Base-by-base conservation (phyloP, 1,284 basidiomycete species). In the Cryptococcus sp. region DNA sequence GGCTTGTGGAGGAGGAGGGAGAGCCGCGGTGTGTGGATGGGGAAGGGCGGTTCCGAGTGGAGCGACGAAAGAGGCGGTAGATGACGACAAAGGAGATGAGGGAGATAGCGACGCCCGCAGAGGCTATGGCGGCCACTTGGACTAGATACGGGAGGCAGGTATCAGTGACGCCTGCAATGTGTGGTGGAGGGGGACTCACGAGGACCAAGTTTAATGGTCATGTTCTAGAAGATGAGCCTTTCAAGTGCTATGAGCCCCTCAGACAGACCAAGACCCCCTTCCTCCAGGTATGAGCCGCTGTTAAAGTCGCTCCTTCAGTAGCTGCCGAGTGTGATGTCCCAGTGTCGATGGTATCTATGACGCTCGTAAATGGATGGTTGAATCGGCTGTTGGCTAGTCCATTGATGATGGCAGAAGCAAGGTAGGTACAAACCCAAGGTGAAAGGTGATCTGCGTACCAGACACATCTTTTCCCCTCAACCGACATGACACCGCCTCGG, bases 71-170 rank as follows among this genome's bases (percentile, higher is more conserved):
- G 28, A 50, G 37, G 24, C 39, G 52, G 18, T 39, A 36, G 36
- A 59, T 23, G 40, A 54, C 7, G 21, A 59, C 56, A 28, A 59
- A 33, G 44, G 64, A 5, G 38, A 68, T 46, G 23, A 68, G 53
- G 15, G 65, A n/a, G 46, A 69, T 42, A 18, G 69, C 69, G 20
- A 64, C 21, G 3, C 37, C 44, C n/a, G 55, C 66, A 1, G 58
- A 56, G 15, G 46, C 62, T 23, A 71, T 66, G 16, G 69, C 69
- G 28, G 62, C 67, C 18, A 71, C 63, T 16, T 52, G 54, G 48
- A 71, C 69, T 71, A 53, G 13, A 28, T 6, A 16, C 11, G 28
- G 7, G 8, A 3, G 35, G 36, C 2, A 5, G 39, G 35, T 4
- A 20, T 38, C 33, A 52, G 18, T 20, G 16, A 33, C 16, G 33